These are phyloP conservation scores for Wallacemonas sp. DNA, from an alignment of 208 protist species.

Conservation along the genomic window DNA sequence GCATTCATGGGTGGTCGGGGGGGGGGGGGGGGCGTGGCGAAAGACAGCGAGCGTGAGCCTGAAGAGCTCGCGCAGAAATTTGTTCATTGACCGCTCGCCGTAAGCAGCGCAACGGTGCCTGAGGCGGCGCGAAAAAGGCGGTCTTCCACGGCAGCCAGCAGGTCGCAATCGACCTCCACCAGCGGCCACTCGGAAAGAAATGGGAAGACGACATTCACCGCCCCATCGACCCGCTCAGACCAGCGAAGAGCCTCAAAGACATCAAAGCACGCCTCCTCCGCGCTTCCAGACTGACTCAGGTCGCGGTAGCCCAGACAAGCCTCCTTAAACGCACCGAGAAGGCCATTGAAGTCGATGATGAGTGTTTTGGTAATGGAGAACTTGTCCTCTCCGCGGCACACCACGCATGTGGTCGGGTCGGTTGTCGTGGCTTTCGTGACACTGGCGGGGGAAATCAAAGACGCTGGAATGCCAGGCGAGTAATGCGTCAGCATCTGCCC, in stretches of 20 bases:
- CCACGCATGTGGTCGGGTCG: conserved; percentile 6
- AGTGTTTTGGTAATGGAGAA: conserved; percentile 39
- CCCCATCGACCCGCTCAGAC: conserved; percentile 68
- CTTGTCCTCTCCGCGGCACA: conserved; percentile 27
- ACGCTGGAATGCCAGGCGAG: conserved; percentile 73
- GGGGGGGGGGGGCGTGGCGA: no score
- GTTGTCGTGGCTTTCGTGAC: conserved; percentile 16
- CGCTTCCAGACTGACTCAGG: conserved; percentile 52
- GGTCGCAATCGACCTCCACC: conserved; percentile 36
- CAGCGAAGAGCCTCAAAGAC: conserved; percentile 89
- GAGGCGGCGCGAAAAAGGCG: conserved; percentile 90
- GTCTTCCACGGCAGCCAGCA: conserved; percentile 86
- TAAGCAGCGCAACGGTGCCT: conserved; percentile 52
- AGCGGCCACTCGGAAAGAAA: conserved; percentile 81
- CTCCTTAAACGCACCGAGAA: conserved; percentile 32
- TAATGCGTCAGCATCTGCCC: conserved; percentile 94
- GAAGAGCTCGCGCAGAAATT: no score
- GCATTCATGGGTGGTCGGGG: no score
- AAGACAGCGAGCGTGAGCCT: no score
- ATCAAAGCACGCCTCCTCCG: conserved; percentile 62
- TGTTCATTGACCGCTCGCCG: neutral
- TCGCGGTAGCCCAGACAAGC: conserved; percentile 67
- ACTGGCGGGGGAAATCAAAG: conserved; percentile 68
- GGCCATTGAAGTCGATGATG: conserved; percentile 76
- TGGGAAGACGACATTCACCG: conserved; percentile 74